Base-by-base conservation (phyloP, 306 rosid genomes). In the Casuarina equisetifolia region DNA sequence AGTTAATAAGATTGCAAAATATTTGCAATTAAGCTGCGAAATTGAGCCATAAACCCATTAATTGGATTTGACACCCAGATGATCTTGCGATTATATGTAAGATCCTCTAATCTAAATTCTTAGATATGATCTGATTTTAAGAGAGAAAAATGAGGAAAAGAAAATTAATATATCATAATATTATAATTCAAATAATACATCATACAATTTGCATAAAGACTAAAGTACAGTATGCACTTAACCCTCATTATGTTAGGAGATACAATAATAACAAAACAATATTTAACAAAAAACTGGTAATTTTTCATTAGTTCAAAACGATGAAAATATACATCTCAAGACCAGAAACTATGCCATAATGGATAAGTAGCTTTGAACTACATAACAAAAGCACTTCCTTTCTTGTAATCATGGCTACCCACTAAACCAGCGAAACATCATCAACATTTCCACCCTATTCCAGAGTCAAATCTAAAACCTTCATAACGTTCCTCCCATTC, bases 401-500 rank as follows among this genome's bases (percentile, higher is more conserved):
- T 13, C 55, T 42, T 51, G 17, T 11, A 13, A 64, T 74, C 45
- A 74, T 51, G 45, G 2, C 74, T 9, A 13, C 15, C 78, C 68
- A 64, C 20, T 36, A 85, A 54, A 32, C 86, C 88, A 73, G 81
- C 79, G 67, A 50, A 84, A 43, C 32, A 25, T 79, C 69, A 81
- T 85, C 97, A 77, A 52, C 90, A 64, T 81, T 89, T 20, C 72
- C 78, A 66, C 45, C 52, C 72, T 58, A 42, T 57, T 48, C 80
- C 78, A 57, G 54, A 4, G 16, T 72, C 72, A 35, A n/a, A 16
- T 69, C 50, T 11, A 15, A 10, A 5, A 51, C 59, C 70, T 73
- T 66, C 74, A 40, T 53, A 36, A 10, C 74, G 69, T 40, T 19
- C 48, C 43, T 71, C 79, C 72, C 69, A 49, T 32, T 66, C 40